Base-by-base conservation (phyloP, 768 basidiomycete genomes). In the Mycena vulgaris region DNA sequence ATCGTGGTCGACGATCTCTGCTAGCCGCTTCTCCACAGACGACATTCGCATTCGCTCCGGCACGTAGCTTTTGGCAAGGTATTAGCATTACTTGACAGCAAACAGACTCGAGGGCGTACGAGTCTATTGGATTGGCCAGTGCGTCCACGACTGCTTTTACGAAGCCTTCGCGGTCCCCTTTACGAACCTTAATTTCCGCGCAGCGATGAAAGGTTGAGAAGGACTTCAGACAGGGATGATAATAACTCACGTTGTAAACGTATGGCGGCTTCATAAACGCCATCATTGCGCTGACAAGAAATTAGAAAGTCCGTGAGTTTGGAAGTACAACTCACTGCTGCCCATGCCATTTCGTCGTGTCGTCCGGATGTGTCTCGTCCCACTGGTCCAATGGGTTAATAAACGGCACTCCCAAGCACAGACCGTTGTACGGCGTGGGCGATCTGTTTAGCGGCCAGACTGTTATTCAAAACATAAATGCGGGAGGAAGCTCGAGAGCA, bases 181-280 rank as follows among this genome's bases (percentile, higher is more conserved):
- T 31, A 13, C 56, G 66, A 30, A 67, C 63, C 69, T 70, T 58
- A 28, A 42, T 21, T 19, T 7, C 11, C 28, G 23, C 37, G 19
- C 21, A 40, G 57, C 53, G n/a, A n/a, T n/a, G n/a, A n/a, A n/a
- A n/a, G n/a, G n/a, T n/a, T n/a, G n/a, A n/a, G n/a, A 23, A 40
- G 37, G 10, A 47, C n/a, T 14, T 30, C 39, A 21, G 62, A 21
- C 21, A 28, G 45, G 21, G 21, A 5, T 8, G n/a, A n/a, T 28
- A 19, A n/a, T n/a, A n/a, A 21, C 48, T 17, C 40, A 70, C 70
- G 30, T 71, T 71, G 55, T 71, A 71, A 19, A 71, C 60, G 30
- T 62, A 67, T 4, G 70, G 70, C 35, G 49, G 64, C 3, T 49
- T 48, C 59, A 58, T 25, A 23, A 16, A 58, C 16, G 23, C 25